Evolutionary conservation across 2,329 filamentous ascomycete genomes (phyloP), one percentile per base, ranked within the genome.

Genomic region (Rhynchosporium agropyri): DNA sequence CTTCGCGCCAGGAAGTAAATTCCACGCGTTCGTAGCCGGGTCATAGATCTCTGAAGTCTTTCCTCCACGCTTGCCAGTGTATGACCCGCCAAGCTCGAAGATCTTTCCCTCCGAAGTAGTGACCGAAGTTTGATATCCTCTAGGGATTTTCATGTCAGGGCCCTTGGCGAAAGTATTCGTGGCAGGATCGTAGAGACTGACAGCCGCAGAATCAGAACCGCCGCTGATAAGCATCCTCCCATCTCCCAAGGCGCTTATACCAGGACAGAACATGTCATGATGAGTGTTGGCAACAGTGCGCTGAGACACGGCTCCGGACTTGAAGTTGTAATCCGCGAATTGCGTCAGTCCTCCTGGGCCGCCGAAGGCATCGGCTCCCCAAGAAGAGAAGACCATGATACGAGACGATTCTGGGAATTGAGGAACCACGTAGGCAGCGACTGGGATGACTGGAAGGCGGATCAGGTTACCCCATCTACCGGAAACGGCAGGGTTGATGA

Each of bases 11-110:
- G 74, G 68, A 0, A 84, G 71, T 26, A 74, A 67, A 0, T 75
- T 79, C 83, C 83, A 87, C 2, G 71, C 70, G 45, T 81, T 77
- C 5, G 73, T 68, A 2, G 63, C 69, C 0, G 80, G 78, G 62
- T 81, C 74, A 69, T 79, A 85, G 28, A 84, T 71, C 68, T 87
- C 84, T 48, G 58, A 59, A 29, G 33, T 33, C 43, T 62, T 64
- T 2, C 51, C 53, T n/a, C 53, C 53, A 12, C 28, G 13, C 3
- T 28, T 51, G 6, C 63, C 63, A 29, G 42, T 59, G 28, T 53
- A 62, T 4, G 56, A 60, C 2, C 63, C 60, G 5, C 63, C 60
- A 29, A 65, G 38, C 4, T 53, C 56, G 38, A 65, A 65, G 6
- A 63, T 53, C 13, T 45, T 53, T 1, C 63, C 63, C 31, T 63